Base-by-base conservation (phyloP, 2,329 filamentous ascomycete genomes). In the Arthrobotrys iridis region DNA sequence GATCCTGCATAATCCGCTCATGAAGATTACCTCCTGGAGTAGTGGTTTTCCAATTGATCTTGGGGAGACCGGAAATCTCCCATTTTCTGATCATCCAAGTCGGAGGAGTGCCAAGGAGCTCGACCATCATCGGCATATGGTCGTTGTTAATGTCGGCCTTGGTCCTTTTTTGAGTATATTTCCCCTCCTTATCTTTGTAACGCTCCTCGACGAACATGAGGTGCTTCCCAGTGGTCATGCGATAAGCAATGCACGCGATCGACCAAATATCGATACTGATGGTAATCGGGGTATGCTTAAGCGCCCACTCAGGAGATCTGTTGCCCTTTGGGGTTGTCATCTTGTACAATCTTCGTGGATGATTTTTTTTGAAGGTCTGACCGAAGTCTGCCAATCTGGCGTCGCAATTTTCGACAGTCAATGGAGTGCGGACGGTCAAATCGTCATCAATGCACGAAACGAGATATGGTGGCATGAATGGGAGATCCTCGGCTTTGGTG, bases 301-400 rank as follows among this genome's bases (percentile, higher is more conserved):
- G 52, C 11, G 30, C 40, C 71, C 71, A 75, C 33, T 75, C 71
- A 3, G 71, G 71, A 37, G 71, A 67, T n/a, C 71, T 37, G 26
- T 68, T 68, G 1, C 71, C 71, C 57, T 75, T 75, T 28, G 46
- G 71, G 20, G 71, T 68, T 2, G 71, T 75, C 71, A 75, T 75
- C 37, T 67, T 75, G 63, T 68, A 64, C 7, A 68, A 22, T 33
- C 48, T 43, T n/a, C 71, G 52, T 26, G 71, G 71, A 11, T 68
- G 71, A 33, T 68, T 75, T 40, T 75, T 75, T 30, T 68, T 75
- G 63, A 75, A 75, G 52, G 68, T 68, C 33, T 75, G 71, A 8
- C 71, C 71, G 45, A 75, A 75, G 13, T 75, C 71, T 15, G 63
- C 71, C 40, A 75, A 35, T 64, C 71, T 60, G 40, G 57, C 71